phyloP scores from a whole-genome alignment of 805 yeast species.

The Millerago galiae region DNA sequence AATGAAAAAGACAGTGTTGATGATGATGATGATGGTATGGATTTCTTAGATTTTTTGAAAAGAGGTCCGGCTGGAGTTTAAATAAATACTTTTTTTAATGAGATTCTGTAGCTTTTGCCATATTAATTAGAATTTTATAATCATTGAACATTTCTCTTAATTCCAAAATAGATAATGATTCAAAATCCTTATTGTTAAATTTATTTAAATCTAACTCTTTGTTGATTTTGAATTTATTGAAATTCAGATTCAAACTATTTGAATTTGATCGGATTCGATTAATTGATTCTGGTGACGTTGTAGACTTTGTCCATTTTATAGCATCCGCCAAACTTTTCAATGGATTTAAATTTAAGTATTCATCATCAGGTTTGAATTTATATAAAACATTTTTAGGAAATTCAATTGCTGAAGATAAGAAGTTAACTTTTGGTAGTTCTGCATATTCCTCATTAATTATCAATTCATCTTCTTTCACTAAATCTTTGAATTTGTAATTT shows the following conservation, averaged over 20 bases:
- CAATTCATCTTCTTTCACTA: slow-evolving; percentile 11
- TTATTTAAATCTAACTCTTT: slow-evolving; percentile 6
- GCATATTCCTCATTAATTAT: background rate
- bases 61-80: slow-evolving; percentile 1
- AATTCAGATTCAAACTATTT: background rate
- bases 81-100: background rate
- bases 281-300: background rate
- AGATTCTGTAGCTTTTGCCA: background rate
- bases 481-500: slow-evolving; percentile 7
- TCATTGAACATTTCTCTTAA: slow-evolving; percentile 16
- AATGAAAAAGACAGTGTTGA: background rate
- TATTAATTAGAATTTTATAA: slow-evolving; percentile 9
- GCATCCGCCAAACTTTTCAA: slow-evolving; percentile 18
- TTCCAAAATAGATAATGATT: slow-evolving; percentile 14
- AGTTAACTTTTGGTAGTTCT: slow-evolving; percentile 1
- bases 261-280: slow-evolving; percentile 7
- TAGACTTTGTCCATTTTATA: slow-evolving; percentile 14
- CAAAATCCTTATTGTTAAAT: slow-evolving; percentile 11
- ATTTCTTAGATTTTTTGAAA: slow-evolving; percentile 3
- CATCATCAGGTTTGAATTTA: slow-evolving; percentile 1
- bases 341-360: slow-evolving; percentile 9
- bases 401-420: slow-evolving; percentile 11
- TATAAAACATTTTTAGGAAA: slow-evolving; percentile 9
- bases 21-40: slow-evolving; percentile 2
- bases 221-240: slow-evolving; percentile 3